phyloP scores from a whole-genome alignment of 2,329 filamentous ascomycete species.

The Stachybotrys elegans region DNA sequence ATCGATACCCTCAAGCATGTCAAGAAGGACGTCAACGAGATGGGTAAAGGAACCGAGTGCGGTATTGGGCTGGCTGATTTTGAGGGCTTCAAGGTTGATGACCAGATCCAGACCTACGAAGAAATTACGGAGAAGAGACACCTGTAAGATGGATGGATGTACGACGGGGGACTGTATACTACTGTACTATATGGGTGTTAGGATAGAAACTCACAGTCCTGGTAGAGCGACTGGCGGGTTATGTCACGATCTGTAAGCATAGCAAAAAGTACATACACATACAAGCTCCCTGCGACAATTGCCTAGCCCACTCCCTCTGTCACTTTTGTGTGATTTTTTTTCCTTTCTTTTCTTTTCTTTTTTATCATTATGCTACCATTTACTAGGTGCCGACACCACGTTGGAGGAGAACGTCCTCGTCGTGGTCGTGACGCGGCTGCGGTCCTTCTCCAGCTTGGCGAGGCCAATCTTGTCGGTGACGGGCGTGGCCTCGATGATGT shows the following conservation, averaged over 20 bases:
- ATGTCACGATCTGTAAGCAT: too few species aligned
- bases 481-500: conserved; percentile 86
- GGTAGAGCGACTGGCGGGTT: too few species aligned
- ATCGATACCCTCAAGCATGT: conserved; percentile 81
- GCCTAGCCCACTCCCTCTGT: too few species aligned
- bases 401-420: conserved; percentile 48
- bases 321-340: too few species aligned
- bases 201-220: too few species aligned
- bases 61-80: conserved; percentile 81
- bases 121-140: conserved; percentile 67
- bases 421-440: conserved; percentile 40
- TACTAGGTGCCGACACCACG: conserved; percentile 41
- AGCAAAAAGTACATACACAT: conserved; percentile 10
- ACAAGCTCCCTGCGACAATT: too few species aligned
- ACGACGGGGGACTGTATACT: conserved; percentile 4
- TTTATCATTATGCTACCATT: conserved; percentile 27
- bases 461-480: conserved; percentile 79
- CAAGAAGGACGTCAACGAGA: conserved; percentile 86
- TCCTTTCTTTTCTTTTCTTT: too few species aligned
- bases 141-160: conserved; percentile 32
- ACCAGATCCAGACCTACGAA: conserved; percentile 85
- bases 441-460: conserved; percentile 51
- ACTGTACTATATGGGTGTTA: too few species aligned
- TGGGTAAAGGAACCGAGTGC: conserved; percentile 91
- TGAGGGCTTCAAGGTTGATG: conserved; percentile 72